Percentiles rank a stretch among this genome's conserved stretches.
Evolutionary conservation across 1,139 yeast genomes (phyloP).

Genomic region (Pichia sp.): DNA sequence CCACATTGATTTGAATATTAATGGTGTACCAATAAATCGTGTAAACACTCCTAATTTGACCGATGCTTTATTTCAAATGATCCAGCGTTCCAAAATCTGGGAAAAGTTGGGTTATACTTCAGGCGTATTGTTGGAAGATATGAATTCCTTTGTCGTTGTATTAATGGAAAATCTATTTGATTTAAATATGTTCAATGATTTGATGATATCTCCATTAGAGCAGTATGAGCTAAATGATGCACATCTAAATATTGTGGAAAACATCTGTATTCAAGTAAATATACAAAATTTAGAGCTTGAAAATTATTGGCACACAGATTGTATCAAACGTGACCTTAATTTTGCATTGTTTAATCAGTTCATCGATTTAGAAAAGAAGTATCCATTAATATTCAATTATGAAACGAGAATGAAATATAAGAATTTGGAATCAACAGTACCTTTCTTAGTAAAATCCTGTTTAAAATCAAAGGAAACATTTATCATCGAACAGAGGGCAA

Average conservation of each 20-base stretch:
- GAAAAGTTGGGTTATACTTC: neutral
- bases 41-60: conserved; percentile 5
- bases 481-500: conserved; percentile 15
- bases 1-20: neutral
- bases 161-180: conserved; percentile 6
- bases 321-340: conserved; percentile 9
- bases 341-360: conserved; percentile 10
- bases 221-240: neutral
- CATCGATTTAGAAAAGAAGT: conserved; percentile 5
- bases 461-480: conserved; percentile 13
- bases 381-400: conserved; percentile 22
- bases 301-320: too few relatives aligned
- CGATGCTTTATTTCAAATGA: conserved; percentile 1
- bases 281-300: too few relatives aligned
- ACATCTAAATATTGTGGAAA: too few relatives aligned
- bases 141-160: neutral
- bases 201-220: conserved; percentile 3
- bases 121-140: neutral
- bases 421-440: conserved; percentile 7
- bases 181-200: conserved; percentile 2
- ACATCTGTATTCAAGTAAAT: too few relatives aligned
- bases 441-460: conserved; percentile 13
- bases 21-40: conserved; percentile 1
- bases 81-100: conserved; percentile 7
- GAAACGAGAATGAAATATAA: conserved; percentile 15